Evolutionary conservation across 1,284 basidiomycete genomes (phyloP), one percentile per base, ranked within the genome.

Genomic region (Irpex sp.): DNA sequence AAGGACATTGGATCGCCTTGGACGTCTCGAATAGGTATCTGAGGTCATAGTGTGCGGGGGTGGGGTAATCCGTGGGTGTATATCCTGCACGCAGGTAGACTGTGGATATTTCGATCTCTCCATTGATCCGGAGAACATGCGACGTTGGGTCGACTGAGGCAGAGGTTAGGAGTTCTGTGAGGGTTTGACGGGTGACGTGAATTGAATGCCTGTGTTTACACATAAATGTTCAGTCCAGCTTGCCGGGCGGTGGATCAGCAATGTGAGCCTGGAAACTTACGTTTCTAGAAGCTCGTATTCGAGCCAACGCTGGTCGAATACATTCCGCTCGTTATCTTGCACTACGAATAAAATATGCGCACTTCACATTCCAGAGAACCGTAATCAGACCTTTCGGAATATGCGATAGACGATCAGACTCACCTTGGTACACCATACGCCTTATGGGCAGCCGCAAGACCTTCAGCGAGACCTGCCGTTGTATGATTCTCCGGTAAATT

Each of bases 221-320:
- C 4, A 8, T 8, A 43, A 4, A 15, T 9, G 8, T 43, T 8
- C 15, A 43, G n/a, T n/a, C n/a, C n/a, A n/a, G n/a, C n/a, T n/a
- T n/a, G n/a, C n/a, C n/a, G n/a, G n/a, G n/a, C n/a, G n/a, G n/a
- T n/a, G n/a, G n/a, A n/a, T n/a, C n/a, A n/a, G n/a, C n/a, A n/a
- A n/a, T n/a, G n/a, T n/a, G 37, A 39, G 37, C 5, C 6, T 39
- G 37, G 3, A 11, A 43, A 4, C 39, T 9, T 43, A 43, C 39
- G 39, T 8, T 68, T 94, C 86, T 0, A 94, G 74, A 0, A 98
- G 79, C 66, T 93, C 88, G 68, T 94, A 97, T 75, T 98, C 94
- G 13, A 99, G 76, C 77, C 85, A 88, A 4, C 90, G 83, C 74
- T 99, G 97, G 72, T 99, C 97, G 72, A 98, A 99, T 0, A 97